phyloP scores from a whole-genome alignment of 2,329 filamentous ascomycete genomes.

The Monosporascus sp. region DNA sequence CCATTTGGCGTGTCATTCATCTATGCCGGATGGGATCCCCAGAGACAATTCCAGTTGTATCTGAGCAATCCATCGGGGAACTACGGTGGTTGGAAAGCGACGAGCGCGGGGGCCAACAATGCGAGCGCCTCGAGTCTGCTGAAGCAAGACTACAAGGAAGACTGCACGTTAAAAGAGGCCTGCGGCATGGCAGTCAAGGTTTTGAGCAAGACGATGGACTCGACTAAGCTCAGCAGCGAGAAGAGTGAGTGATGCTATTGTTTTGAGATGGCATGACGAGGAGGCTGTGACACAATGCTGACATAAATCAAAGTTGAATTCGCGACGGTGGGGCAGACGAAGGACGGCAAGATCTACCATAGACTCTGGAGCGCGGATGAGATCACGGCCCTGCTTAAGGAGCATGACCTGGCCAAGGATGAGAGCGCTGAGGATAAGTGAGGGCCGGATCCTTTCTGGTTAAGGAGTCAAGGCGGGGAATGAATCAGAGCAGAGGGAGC shows the following conservation, averaged over 20 bases:
- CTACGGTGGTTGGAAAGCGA: conserved; percentile 99
- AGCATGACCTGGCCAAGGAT: conserved; percentile 89
- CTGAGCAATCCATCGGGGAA: conserved; percentile 98
- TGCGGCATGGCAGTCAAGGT: conserved; percentile 98
- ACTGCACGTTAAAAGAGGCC: conserved; percentile 91
- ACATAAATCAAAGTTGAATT: conserved; percentile 70
- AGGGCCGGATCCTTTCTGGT: background rate
- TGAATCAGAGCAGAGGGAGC: conserved; percentile 9
- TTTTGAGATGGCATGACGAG: background rate
- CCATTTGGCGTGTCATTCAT: conserved; percentile 99
- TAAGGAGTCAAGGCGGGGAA: conserved; percentile 3
- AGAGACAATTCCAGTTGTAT: conserved; percentile 96
- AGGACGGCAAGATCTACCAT: conserved; percentile 95
- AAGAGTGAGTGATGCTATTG: conserved; percentile 68
- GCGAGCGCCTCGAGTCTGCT: conserved; percentile 92
- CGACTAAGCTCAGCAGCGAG: conserved; percentile 96
- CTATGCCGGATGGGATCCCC: conserved; percentile 95
- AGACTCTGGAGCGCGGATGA: conserved; percentile 95
- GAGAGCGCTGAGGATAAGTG: conserved; percentile 66
- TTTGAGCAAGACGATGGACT: conserved; percentile 99
- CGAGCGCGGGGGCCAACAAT: conserved; percentile 95
- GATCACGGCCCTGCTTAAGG: conserved; percentile 88
- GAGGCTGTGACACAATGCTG: conserved; percentile 15
- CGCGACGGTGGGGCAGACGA: conserved; percentile 92
- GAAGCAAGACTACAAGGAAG: conserved; percentile 99